Conservation (phyloP, 306 rosid species). For the Begonia loranthoides region DNA sequence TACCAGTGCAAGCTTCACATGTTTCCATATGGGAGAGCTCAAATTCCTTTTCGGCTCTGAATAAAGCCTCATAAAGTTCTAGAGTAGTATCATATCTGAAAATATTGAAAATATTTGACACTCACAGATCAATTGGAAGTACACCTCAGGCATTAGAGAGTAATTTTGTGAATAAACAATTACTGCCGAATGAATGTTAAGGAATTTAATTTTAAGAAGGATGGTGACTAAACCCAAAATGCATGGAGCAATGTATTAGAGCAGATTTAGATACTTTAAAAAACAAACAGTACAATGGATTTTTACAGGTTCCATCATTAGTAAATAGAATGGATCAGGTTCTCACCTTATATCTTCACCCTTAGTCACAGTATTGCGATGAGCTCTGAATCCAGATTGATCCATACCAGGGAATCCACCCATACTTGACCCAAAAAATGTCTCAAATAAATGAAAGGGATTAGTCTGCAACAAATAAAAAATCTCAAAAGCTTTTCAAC, state of each 20-base stretch:
- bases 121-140: slow-evolving; percentile 18
- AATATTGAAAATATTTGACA: slow-evolving; percentile 10
- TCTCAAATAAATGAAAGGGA: slow-evolving; percentile 95
- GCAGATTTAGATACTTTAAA: no score
- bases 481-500: background rate
- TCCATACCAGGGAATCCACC: slow-evolving; percentile 83
- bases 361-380: slow-evolving; percentile 74
- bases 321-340: background rate
- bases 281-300: no score
- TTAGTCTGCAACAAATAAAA: slow-evolving; percentile 50
- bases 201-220: no score
- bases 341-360: slow-evolving; percentile 97
- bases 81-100: slow-evolving; percentile 80
- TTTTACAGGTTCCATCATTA: no score
- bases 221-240: no score
- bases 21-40: slow-evolving; percentile 92
- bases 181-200: background rate
- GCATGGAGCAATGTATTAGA: no score
- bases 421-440: slow-evolving; percentile 83
- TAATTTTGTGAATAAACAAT: background rate
- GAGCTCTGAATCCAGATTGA: slow-evolving; percentile 65
- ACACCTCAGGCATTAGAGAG: background rate
- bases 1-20: slow-evolving; percentile 78
- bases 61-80: slow-evolving; percentile 76
- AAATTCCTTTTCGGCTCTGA: slow-evolving; percentile 85